Conservation (phyloP, 805 yeast genomes). For the Cyberlindnera samutprakarnensis region DNA sequence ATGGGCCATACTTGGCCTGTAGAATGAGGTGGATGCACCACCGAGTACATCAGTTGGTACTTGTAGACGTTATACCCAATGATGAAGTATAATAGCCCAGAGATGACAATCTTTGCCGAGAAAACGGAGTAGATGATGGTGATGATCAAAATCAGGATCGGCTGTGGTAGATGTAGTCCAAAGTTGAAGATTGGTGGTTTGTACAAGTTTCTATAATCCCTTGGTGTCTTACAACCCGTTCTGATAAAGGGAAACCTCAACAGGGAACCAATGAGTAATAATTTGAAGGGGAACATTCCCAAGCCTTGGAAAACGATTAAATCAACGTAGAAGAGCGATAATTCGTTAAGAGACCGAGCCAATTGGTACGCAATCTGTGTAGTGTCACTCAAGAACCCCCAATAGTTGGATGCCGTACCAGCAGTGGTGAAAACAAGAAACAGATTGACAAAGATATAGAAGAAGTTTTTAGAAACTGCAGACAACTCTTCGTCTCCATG, state of each 20-base stretch:
- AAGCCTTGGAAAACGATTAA: conserved; percentile 73
- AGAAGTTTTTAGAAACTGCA: conserved; percentile 85
- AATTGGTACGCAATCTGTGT: conserved; percentile 81
- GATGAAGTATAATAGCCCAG: conserved; percentile 78
- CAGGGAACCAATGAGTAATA: conserved; percentile 74
- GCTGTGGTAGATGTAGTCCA: conserved; percentile 88
- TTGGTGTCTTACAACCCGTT: conserved; percentile 65
- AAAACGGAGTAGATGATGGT: conserved; percentile 83
- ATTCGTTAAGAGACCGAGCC: conserved; percentile 72
- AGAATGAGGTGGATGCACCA: conserved; percentile 94
- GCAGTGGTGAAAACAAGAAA: conserved; percentile 91
- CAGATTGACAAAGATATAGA: conserved; percentile 88
- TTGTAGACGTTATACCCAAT: conserved; percentile 86
- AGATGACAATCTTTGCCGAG: conserved; percentile 78
- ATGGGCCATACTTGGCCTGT: conserved; percentile 97
- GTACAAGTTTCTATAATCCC: conserved; percentile 69
- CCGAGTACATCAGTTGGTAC: conserved; percentile 81
- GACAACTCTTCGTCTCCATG: conserved; percentile 90
- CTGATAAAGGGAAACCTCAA: conserved; percentile 65
- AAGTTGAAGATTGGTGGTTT: conserved; percentile 90
- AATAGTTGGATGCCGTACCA: conserved; percentile 78
- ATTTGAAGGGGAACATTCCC: conserved; percentile 84
- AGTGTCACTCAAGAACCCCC: conserved; percentile 81
- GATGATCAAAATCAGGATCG: conserved; percentile 76
- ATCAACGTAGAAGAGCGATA: conserved; percentile 87